Percentiles rank a stretch among this genome's conserved stretches.
phyloP scores from a whole-genome alignment of 1,139 yeast species.

The Pichia sp. region DNA sequence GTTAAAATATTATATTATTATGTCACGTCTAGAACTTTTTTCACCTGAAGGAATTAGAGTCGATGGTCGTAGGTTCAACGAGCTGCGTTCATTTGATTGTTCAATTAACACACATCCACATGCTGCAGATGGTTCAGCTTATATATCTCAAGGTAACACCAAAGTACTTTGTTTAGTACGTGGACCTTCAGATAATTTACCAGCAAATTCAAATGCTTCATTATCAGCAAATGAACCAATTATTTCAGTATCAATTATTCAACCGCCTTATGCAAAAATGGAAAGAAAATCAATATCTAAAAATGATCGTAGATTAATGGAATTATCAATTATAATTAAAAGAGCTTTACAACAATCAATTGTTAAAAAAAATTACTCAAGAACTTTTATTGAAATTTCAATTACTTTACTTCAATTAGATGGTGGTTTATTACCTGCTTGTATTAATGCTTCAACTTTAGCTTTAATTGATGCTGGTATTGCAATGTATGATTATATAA shows the following conservation, averaged over 20 bases:
- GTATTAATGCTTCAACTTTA: constrained; percentile 82
- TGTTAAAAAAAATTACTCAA: constrained; percentile 67
- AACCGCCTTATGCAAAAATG: constrained; percentile 76
- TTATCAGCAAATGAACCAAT: constrained; percentile 30
- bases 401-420: constrained; percentile 82
- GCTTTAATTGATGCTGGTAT: constrained; percentile 95
- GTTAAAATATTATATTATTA: constrained; percentile 3
- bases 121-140: constrained; percentile 88
- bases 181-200: constrained; percentile 88
- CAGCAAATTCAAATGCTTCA: constrained; percentile 45
- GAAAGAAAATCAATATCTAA: constrained; percentile 50
- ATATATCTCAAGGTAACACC: constrained; percentile 88
- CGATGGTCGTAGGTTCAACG: constrained; percentile 95
- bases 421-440: constrained; percentile 77
- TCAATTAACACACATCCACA: constrained; percentile 81
- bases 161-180: constrained; percentile 79
- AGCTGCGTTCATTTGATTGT: constrained; percentile 75
- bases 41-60: constrained; percentile 91
- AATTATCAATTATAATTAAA: constrained; percentile 66
- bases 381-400: constrained; percentile 70
- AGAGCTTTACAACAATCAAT: constrained; percentile 79
- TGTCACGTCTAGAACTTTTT: constrained; percentile 60
- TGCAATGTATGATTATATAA: constrained; percentile 86
- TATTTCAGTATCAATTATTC: constrained; percentile 57
- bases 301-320: constrained; percentile 68